Evolutionary conservation across 306 rosid species (phyloP), one percentile per base, ranked within the genome.

Genomic region (Aeschynomene evenia): DNA sequence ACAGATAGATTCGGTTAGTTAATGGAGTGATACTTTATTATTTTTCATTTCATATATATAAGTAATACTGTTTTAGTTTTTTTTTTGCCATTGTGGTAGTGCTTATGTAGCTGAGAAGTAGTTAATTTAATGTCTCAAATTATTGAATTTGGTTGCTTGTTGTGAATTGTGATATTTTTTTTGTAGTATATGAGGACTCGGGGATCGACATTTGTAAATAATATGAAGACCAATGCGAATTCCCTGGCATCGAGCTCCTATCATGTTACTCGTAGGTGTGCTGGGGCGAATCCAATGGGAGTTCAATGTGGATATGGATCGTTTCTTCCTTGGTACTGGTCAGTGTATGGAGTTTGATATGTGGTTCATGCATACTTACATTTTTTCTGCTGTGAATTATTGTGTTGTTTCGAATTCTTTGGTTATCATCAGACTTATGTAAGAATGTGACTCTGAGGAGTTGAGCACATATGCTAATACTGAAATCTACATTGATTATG

Each of bases 311-410:
- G 86, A 84, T 75, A 23, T 66, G 83, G 86, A 49, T 81, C 79
- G 2, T 76, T 61, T 29, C 87, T 83, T 83, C 96, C 92, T 66
- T 79, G 92, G 90, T 60, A 83, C 68, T 75, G 96, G 92, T 86
- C 18, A 82, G 96, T 81, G 36, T 28, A 7, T 80, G 54, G 15
- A 11, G 34, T 64, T 46, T 58, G 20, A 26, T 50, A 8, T 48
- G 33, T 20, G 9, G n/a, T 31, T 37, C 66, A 23, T 31, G 20
- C 69, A 42, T 7, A 24, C 50, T 57, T 45, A 14, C 5, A 29
- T 57, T 75, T 7, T 37, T 59, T 46, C 8, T 23, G 63, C 33
- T 29, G 28, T 3, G 1, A 11, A 10, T 9, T 29, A 29, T 24
- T 12, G 42, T 7, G 23, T 12, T 5, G 5, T 55, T 34, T 40